phyloP scores from a whole-genome alignment of 1,284 basidiomycete genomes.

The Ceratobasidium sp. region DNA sequence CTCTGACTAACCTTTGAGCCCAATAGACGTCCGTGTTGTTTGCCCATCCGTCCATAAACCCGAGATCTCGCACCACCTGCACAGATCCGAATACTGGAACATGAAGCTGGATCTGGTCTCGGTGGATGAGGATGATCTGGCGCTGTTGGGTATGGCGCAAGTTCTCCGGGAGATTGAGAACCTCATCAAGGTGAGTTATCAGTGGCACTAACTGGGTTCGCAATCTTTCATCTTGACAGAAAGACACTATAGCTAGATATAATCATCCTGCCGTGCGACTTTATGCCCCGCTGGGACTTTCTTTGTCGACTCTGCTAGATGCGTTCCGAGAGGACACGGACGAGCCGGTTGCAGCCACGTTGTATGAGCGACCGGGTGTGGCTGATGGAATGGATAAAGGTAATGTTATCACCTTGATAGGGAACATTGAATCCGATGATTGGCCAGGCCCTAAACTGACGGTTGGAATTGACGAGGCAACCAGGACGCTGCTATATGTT shows the following conservation, averaged over 20 bases:
- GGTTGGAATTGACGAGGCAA: slow-evolving; percentile 55
- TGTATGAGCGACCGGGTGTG: slow-evolving; percentile 66
- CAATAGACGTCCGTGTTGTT: slow-evolving; percentile 82
- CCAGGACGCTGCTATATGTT: slow-evolving; percentile 75
- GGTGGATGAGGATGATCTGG: slow-evolving; percentile 73
- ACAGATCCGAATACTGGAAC: slow-evolving; percentile 69
- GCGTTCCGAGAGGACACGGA: slow-evolving; percentile 80
- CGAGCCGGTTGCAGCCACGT: slow-evolving; percentile 78
- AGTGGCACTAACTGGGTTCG: neutral
- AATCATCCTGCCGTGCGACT: slow-evolving; percentile 91
- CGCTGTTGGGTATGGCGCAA: slow-evolving; percentile 71
- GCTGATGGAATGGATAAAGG: slow-evolving; percentile 61
- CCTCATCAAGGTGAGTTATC: slow-evolving; percentile 63
- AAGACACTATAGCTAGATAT: slow-evolving; percentile 70
- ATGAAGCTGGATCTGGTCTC: slow-evolving; percentile 77
- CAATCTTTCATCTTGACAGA: neutral
- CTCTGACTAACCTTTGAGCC: neutral
- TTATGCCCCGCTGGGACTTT: slow-evolving; percentile 78
- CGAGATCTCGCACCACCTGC: slow-evolving; percentile 81
- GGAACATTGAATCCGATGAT: neutral
- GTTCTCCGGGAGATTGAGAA: slow-evolving; percentile 74
- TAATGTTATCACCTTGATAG: slow-evolving; percentile 32
- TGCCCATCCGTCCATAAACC: slow-evolving; percentile 79
- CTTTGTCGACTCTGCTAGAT: slow-evolving; percentile 78
- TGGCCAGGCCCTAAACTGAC: slow-evolving; percentile 53